phyloP scores from a whole-genome alignment of 2,329 filamentous ascomycete species.

The Chrysosphaeria jannelii region DNA sequence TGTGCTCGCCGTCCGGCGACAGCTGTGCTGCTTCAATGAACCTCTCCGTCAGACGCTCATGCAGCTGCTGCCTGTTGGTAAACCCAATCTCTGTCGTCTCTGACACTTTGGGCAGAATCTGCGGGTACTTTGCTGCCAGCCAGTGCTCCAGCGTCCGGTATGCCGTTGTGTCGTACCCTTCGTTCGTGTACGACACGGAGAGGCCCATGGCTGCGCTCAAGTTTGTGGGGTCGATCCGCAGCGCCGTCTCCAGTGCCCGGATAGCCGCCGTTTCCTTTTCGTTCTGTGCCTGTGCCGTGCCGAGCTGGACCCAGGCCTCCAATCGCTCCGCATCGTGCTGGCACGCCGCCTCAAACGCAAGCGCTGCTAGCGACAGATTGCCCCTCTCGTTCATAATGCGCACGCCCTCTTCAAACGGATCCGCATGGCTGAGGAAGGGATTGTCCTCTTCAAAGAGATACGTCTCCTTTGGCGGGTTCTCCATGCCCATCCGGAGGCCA shows the following conservation, averaged over 20 bases:
- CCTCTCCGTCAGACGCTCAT: constrained; percentile 65
- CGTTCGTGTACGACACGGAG: constrained; percentile 92
- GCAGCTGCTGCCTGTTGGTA: constrained; percentile 68
- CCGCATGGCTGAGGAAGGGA: constrained; percentile 47
- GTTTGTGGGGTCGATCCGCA: constrained; percentile 68
- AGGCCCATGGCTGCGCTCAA: constrained; percentile 78
- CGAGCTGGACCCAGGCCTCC: constrained; percentile 80
- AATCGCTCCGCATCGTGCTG: constrained; percentile 70
- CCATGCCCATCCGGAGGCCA: constrained; percentile 26
- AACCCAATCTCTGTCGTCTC: constrained; percentile 67
- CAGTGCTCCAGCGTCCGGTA: constrained; percentile 91
- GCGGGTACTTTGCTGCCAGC: constrained; percentile 84
- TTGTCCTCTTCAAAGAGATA: constrained; percentile 95
- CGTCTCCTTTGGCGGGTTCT: constrained; percentile 56
- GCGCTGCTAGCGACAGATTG: constrained; percentile 71
- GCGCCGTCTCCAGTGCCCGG: constrained; percentile 65
- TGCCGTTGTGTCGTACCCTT: constrained; percentile 89
- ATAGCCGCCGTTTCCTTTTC: constrained; percentile 95
- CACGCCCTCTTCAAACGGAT: constrained; percentile 79
- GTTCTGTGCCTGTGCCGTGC: constrained; percentile 83
- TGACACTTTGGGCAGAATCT: constrained; percentile 45
- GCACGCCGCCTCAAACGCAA: constrained; percentile 86
- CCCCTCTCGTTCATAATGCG: constrained; percentile 82
- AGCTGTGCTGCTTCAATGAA: constrained; percentile 85
- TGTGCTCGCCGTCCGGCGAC: constrained; percentile 71